These are phyloP conservation scores for Pyracantha coccinea DNA, from an alignment of 331 rosid genomes.

Conservation along the genomic window DNA sequence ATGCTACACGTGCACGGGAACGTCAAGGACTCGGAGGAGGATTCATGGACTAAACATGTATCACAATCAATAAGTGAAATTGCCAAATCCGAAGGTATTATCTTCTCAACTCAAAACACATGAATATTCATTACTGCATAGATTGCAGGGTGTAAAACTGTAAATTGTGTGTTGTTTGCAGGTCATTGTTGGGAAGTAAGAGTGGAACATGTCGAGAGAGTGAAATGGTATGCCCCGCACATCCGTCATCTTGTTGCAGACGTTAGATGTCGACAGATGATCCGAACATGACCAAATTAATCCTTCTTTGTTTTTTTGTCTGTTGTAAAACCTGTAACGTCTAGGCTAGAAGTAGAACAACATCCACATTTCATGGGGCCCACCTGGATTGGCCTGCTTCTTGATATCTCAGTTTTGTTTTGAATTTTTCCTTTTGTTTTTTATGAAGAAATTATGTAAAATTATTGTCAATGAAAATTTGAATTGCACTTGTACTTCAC, in stretches of 20 bases:
- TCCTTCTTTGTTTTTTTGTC: not conserved
- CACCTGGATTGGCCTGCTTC: not conserved
- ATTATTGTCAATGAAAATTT: not conserved
- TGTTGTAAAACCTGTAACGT: not conserved
- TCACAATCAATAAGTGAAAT: slow-evolving; percentile 48
- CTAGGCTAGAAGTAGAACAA: not conserved
- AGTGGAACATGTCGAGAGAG: slow-evolving; percentile 73
- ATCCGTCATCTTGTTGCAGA: slow-evolving; percentile 84
- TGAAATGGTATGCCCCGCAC: slow-evolving; percentile 94
- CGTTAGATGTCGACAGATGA: slow-evolving; percentile 50
- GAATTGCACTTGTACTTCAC: not conserved
- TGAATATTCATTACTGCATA: not conserved
- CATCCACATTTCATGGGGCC: not conserved
- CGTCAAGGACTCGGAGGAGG: slow-evolving; percentile 67
- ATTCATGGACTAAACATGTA: slow-evolving; percentile 49
- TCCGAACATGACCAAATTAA: slow-evolving; percentile 16
- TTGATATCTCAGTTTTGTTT: not conserved
- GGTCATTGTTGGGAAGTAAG: slow-evolving; percentile 75
- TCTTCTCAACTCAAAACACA: not conserved
- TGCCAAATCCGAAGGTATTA: slow-evolving; percentile 76
- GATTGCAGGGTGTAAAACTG: not conserved
- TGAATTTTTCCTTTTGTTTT: not conserved
- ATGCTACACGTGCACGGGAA: slow-evolving; percentile 72
- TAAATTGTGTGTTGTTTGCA: slow-evolving; percentile 12
- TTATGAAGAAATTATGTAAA: not conserved